Evolutionary conservation across 148 eudicot species (phyloP), one percentile per base, ranked within the genome.

Genomic region (Rhododendron henanense): DNA sequence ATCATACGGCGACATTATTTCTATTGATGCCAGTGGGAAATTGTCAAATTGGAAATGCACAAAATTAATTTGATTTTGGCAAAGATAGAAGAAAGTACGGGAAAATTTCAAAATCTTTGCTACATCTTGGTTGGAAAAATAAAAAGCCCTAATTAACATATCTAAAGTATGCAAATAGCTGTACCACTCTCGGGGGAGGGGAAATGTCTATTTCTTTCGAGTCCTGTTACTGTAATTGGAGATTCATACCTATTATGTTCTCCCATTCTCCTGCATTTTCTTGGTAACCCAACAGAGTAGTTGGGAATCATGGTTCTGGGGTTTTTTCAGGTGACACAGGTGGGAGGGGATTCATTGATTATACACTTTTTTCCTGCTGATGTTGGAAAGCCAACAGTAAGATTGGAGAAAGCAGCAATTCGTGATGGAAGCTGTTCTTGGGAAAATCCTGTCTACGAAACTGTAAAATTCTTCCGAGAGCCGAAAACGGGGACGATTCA

Each of bases 321-420:
- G n/a, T 73, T 76, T 83, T 31, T 53, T 87, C 82, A 97, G 98
- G 93, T 93, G 75, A 44, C 92, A 74, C 89, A 90, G 39, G 88
- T 87, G n/a, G 96, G 91, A 79, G 94, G 91, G 33, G 92, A 92
- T 89, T 93, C 95, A 79, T 90, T 97, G 90, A 90, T 91, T 86
- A 85, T 97, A 82, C 90, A 96, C 25, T 85, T 95, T 37, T 92
- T 94, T 65, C 96, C 99, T 81, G 93, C 94, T 73, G 99, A 94
- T 87, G 91, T 82, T 79, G 99, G 98, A 15, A 97, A 94, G 86
- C 95, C 99, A 67, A 93, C 96, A 15, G 91, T 91, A 47, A 97
- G 89, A 89, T 86, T 93, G 47, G 99, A 94, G 90, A 97, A 94
- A 90, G 92, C 93, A 47, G 33, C 35, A 74, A 83, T 95, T 82